Base-by-base conservation (phyloP, 192 early-diverging fungal genomes). In the Spizellomyces sp. region DNA sequence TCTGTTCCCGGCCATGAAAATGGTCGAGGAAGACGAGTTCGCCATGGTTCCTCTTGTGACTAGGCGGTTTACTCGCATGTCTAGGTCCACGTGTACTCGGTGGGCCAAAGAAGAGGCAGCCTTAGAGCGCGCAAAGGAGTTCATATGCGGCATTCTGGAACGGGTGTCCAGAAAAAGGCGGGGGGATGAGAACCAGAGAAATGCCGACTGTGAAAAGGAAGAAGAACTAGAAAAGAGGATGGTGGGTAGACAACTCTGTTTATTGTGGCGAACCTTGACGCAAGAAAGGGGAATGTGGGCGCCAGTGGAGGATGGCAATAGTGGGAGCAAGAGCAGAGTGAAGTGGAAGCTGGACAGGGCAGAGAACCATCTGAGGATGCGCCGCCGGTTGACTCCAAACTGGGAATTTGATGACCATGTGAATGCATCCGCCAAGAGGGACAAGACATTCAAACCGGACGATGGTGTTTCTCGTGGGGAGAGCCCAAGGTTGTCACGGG, bases 341-440 rank as follows among this genome's bases (percentile, higher is more conserved):
- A 9, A 64, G 41, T 85, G 77, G 77, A 80, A 85, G 56, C 55
- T 85, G 52, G 80, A 82, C 57, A 22, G 68, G 10, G 58, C 64
- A 0, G 83, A 85, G 55, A 81, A 83, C 70, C 17, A 54, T 45
- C 42, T 73, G 52, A 70, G 83, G 19, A 85, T 85, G 83, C 70
- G 81, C 14, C 45, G 44, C 2, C 55, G 81, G 44, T 50, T 85
- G 6, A 63, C 64, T 8, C 65, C 19, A 7, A 81, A 85, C 59
- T 81, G 70, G 72, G 77, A 85, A 43, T 79, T 79, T 69, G 79
- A 83, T 44, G 75, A 83, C 50, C 83, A 85, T 58, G 36, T 44
- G 7, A 70, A 75, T 19, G 83, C 83, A 14, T 55, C 83, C 0
- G 59, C 66, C 21, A 70, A 72, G 9, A 47, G 83, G 15, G 82